Evolutionary conservation across 2,329 filamentous ascomycete genomes (phyloP).

Genomic region (Acrodontium crateriforme): DNA sequence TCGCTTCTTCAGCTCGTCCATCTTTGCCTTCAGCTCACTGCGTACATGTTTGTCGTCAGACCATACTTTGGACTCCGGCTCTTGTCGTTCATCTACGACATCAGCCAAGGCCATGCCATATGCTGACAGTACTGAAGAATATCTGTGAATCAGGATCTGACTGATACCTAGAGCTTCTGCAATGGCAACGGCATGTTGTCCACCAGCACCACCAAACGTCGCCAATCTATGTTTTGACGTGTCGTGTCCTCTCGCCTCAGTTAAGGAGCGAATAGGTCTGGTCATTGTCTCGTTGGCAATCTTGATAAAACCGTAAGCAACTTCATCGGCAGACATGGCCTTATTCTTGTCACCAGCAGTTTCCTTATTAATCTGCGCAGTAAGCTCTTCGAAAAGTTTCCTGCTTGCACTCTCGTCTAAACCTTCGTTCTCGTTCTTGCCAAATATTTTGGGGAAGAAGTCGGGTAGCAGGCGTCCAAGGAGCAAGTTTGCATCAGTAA

Average conservation of each 20-base stretch:
- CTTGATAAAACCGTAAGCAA: slow-evolving; percentile 78
- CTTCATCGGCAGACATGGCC: slow-evolving; percentile 64
- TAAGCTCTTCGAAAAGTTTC: slow-evolving; percentile 60
- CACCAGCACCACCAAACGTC: slow-evolving; percentile 83
- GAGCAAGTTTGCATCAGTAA: slow-evolving; percentile 86
- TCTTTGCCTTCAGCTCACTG: slow-evolving; percentile 53
- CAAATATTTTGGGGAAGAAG: slow-evolving; percentile 93
- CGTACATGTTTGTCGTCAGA: slow-evolving; percentile 44
- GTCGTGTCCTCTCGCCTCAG: slow-evolving; percentile 84
- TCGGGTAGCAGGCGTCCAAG: slow-evolving; percentile 73
- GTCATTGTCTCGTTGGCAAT: slow-evolving; percentile 90
- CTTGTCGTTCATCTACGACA: slow-evolving; percentile 81
- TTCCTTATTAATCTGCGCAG: slow-evolving; percentile 65
- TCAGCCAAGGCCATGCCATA: slow-evolving; percentile 90
- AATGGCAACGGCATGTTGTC: slow-evolving; percentile 85
- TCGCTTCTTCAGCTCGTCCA: slow-evolving; percentile 66
- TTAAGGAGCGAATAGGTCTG: slow-evolving; percentile 75
- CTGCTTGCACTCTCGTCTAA: slow-evolving; percentile 64
- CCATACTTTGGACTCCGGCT: slow-evolving; percentile 52
- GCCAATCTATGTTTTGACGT: slow-evolving; percentile 81
- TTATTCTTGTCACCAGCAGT: slow-evolving; percentile 46
- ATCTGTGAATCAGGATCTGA: slow-evolving; percentile 74
- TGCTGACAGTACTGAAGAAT: slow-evolving; percentile 78
- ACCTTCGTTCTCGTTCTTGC: slow-evolving; percentile 70
- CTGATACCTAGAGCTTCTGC: slow-evolving; percentile 70